phyloP scores from a whole-genome alignment of 2,329 filamentous ascomycete genomes.

The Kalaharituber pfeilii region DNA sequence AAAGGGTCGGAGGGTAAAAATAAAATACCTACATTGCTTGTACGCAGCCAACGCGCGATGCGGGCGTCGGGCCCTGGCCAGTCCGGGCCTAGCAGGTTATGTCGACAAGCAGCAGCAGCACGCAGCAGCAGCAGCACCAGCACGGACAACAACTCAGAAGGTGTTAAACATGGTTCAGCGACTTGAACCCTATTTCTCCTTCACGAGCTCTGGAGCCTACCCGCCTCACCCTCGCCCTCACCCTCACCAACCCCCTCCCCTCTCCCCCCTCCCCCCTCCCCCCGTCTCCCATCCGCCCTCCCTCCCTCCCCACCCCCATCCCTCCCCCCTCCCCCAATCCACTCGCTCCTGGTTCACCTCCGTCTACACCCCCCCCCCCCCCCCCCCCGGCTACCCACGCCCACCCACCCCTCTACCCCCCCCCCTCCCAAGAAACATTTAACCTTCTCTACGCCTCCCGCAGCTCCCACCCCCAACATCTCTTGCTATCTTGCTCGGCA shows the following conservation, averaged over 20 bases:
- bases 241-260: background rate
- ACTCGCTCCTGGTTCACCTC: background rate
- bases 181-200: constrained; percentile 1
- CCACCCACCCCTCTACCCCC: background rate
- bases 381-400: background rate
- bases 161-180: constrained; percentile 7
- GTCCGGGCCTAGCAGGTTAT: background rate
- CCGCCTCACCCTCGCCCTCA: constrained; percentile 1
- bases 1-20: too few species aligned
- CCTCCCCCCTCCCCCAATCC: background rate
- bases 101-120: too few species aligned
- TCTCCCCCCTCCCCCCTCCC: background rate
- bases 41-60: too few species aligned
- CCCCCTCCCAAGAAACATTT: background rate
- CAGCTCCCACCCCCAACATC: background rate
- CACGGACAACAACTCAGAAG: constrained; percentile 11
- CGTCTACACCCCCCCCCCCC: background rate
- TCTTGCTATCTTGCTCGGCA: too few species aligned
- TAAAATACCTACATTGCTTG: too few species aligned
- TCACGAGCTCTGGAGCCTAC: constrained; percentile 6
- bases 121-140: constrained; percentile 8
- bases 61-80: too few species aligned
- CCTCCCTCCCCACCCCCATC: background rate
- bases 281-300: background rate
- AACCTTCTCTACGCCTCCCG: background rate